These are phyloP conservation scores for Neofusicoccum sp. DNA, from an alignment of 2,329 filamentous ascomycete species.

Conservation along the genomic window DNA sequence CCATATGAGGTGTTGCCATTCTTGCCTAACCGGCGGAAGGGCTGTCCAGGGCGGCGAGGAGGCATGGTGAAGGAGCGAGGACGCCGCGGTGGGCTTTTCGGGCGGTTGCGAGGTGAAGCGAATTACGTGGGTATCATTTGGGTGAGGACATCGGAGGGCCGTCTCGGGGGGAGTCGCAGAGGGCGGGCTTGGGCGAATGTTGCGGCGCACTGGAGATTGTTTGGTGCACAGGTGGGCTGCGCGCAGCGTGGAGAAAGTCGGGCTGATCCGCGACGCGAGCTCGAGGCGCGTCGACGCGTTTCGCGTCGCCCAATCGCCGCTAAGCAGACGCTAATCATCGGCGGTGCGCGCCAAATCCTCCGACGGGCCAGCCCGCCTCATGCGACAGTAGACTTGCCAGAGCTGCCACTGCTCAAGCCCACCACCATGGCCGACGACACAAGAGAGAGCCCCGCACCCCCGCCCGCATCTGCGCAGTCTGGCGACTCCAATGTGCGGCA, in stretches of 20 bases:
- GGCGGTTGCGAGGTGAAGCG: neutral
- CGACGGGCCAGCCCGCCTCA: neutral
- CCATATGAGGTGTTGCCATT: slow-evolving; percentile 45
- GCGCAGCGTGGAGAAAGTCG: slow-evolving; percentile 1
- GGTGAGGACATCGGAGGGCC: neutral
- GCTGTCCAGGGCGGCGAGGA: slow-evolving; percentile 42
- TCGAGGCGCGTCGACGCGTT: slow-evolving; percentile 14
- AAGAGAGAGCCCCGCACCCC: slow-evolving; percentile 27
- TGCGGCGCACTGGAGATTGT: neutral
- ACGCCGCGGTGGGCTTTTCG: slow-evolving; percentile 1
- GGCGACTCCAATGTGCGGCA: slow-evolving; percentile 6
- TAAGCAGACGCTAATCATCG: slow-evolving; percentile 14
- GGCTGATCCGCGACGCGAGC: slow-evolving; percentile 11
- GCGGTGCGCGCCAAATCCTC: neutral
- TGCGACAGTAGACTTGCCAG: slow-evolving; percentile 22
- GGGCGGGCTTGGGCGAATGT: neutral
- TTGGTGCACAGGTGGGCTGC: neutral
- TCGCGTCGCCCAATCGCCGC: slow-evolving; percentile 9
- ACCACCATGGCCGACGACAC: slow-evolving; percentile 47
- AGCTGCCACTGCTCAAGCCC: slow-evolving; percentile 17
- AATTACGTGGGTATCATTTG: slow-evolving; percentile 32
- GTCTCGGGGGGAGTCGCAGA: neutral
- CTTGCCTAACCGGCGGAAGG: slow-evolving; percentile 45
- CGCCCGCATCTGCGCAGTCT: neutral
- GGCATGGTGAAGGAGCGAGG: slow-evolving; percentile 36